These are phyloP conservation scores for Stachybotrys elegans DNA, from an alignment of 2,329 filamentous ascomycete species.

Conservation along the genomic window DNA sequence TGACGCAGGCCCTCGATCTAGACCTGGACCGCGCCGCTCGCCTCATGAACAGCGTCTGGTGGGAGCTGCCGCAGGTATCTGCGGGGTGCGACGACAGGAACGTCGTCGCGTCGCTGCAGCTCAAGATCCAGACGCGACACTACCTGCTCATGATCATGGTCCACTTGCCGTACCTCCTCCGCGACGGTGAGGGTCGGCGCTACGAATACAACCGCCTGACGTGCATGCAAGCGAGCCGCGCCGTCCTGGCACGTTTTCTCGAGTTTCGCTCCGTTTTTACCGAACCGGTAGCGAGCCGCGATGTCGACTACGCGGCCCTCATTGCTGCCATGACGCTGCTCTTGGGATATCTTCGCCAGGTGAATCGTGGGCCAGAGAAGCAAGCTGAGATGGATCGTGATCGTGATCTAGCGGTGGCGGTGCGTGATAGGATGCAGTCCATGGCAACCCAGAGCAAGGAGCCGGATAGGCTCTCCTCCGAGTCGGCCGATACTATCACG, in stretches of 20 bases:
- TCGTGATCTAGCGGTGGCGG: slow-evolving; percentile 28
- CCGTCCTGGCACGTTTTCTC: slow-evolving; percentile 43
- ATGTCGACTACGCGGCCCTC: slow-evolving; percentile 47
- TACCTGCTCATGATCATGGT: slow-evolving; percentile 46
- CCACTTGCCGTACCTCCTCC: slow-evolving; percentile 51
- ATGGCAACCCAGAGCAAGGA: slow-evolving; percentile 29
- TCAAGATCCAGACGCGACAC: slow-evolving; percentile 46
- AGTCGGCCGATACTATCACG: slow-evolving; percentile 37
- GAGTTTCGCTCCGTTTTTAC: slow-evolving; percentile 31
- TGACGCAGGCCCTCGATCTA: slow-evolving; percentile 38
- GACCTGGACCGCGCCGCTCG: slow-evolving; percentile 39
- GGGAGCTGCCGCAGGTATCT: slow-evolving; percentile 29
- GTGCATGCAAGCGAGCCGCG: slow-evolving; percentile 45
- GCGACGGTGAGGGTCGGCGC: slow-evolving; percentile 34
- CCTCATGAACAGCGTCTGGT: slow-evolving; percentile 42
- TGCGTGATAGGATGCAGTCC: slow-evolving; percentile 30
- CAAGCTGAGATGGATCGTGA: slow-evolving; percentile 20
- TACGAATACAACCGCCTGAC: slow-evolving; percentile 39
- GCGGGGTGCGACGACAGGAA: slow-evolving; percentile 9
- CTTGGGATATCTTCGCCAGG: slow-evolving; percentile 39
- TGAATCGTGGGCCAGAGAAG: slow-evolving; percentile 11
- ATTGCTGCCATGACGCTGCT: slow-evolving; percentile 47
- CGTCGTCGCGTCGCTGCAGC: slow-evolving; percentile 14
- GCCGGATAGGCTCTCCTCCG: slow-evolving; percentile 36
- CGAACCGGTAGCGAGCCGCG: slow-evolving; percentile 25